Conservation (phyloP, 2,329 filamentous ascomycete genomes). For the Colletotrichum sp. region DNA sequence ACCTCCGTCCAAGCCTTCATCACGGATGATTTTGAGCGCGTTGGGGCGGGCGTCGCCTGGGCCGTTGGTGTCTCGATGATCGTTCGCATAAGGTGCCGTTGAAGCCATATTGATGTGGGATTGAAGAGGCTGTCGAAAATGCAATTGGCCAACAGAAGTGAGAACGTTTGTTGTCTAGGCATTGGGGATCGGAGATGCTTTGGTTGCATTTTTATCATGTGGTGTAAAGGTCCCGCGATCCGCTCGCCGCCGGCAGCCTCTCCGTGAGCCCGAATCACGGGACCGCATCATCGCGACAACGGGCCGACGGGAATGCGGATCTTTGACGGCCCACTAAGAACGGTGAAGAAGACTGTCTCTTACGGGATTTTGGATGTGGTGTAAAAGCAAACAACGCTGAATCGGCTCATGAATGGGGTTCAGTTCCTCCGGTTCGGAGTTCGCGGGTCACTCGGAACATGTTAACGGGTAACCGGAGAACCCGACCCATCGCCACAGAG, state of each 20-base stretch:
- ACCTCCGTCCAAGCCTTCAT: conserved; percentile 33
- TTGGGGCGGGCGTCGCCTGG: conserved; percentile 41
- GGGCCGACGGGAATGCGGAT: not conserved
- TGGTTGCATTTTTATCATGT: not conserved
- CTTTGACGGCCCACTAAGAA: not conserved
- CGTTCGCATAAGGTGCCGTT: not conserved
- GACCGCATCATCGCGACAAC: not conserved
- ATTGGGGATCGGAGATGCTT: not conserved
- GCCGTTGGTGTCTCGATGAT: conserved; percentile 24
- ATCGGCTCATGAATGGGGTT: not conserved
- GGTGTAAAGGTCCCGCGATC: not conserved
- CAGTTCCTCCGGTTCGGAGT: not conserved
- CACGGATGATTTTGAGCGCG: conserved; percentile 38
- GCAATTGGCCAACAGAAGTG: not conserved
- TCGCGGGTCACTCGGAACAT: not conserved
- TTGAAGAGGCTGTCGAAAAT: not conserved
- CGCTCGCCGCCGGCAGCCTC: not conserved
- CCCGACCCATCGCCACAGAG: not conserved
- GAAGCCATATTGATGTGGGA: not conserved
- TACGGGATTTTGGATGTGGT: not conserved
- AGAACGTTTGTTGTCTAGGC: not conserved
- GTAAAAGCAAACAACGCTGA: not conserved
- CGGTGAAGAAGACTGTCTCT: not conserved
- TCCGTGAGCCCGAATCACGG: not conserved
- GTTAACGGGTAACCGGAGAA: not conserved